Percentiles rank a stretch among this genome's conserved stretches.
Evolutionary conservation across 2,329 filamentous ascomycete genomes (phyloP).

Genomic region (Stagonosporopsis vannaccii): DNA sequence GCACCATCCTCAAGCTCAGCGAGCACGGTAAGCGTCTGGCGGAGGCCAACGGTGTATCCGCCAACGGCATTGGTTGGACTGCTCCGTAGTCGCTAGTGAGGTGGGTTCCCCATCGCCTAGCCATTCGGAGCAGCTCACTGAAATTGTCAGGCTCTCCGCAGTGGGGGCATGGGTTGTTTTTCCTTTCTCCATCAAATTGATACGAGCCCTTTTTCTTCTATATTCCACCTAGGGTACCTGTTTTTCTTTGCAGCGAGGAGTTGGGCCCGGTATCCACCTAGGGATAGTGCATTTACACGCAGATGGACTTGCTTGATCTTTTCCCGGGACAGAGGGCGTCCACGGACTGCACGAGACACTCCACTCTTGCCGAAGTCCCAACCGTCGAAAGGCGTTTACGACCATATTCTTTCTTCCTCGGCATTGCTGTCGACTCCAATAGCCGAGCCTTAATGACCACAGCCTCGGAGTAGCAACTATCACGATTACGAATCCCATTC

Average conservation of each 20-base stretch:
- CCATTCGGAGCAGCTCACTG: conserved; percentile 17
- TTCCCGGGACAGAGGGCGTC: conserved; percentile 17
- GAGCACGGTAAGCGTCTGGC: conserved; percentile 40
- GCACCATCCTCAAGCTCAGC: conserved; percentile 42
- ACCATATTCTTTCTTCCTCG: not conserved
- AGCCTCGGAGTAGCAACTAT: conserved; percentile 12
- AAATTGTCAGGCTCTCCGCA: conserved; percentile 6
- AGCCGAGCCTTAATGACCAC: not conserved
- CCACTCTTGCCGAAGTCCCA: not conserved
- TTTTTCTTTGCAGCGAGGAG: conserved; percentile 34
- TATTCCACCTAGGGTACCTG: conserved; percentile 14
- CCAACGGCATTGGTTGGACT: conserved; percentile 46
- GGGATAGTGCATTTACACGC: conserved; percentile 23
- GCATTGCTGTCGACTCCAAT: not conserved
- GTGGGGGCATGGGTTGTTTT: conserved; percentile 13
- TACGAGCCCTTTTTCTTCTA: conserved; percentile 1
- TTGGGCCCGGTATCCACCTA: conserved; percentile 27
- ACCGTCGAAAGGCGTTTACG: not conserved
- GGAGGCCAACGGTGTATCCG: conserved; percentile 29
- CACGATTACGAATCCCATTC: conserved; percentile 5
- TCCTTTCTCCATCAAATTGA: conserved; percentile 13
- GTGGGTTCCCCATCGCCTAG: conserved; percentile 22
- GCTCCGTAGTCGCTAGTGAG: conserved; percentile 45
- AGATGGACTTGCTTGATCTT: conserved; percentile 22
- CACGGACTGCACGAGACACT: conserved; percentile 10